Percentiles rank a stretch among this genome's conserved stretches.
Conservation (phyloP, 768 basidiomycete species). For the Jaapia argillacea region DNA sequence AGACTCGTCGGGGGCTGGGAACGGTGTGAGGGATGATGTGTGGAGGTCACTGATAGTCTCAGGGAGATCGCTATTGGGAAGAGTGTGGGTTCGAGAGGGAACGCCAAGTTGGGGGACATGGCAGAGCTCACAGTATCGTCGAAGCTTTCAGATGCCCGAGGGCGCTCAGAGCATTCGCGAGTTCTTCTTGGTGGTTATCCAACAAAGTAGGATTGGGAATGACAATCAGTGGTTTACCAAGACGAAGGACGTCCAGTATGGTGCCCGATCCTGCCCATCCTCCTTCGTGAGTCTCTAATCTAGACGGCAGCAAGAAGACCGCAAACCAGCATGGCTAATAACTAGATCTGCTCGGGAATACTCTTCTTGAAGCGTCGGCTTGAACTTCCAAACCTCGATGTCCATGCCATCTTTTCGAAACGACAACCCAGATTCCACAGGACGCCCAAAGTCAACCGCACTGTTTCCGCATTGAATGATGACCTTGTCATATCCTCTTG, state of each 20-base stretch:
- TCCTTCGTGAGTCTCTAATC: neutral
- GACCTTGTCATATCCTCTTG: slow-evolving; percentile 47
- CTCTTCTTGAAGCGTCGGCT: slow-evolving; percentile 56
- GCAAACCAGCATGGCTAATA: slow-evolving; percentile 85
- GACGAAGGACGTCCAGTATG: slow-evolving; percentile 78
- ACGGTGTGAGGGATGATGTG: slow-evolving; percentile 34
- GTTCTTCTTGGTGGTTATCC: slow-evolving; percentile 89
- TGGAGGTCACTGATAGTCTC: slow-evolving; percentile 42
- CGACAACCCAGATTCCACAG: slow-evolving; percentile 29
- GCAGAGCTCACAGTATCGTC: slow-evolving; percentile 42
- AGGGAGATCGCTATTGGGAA: slow-evolving; percentile 38
- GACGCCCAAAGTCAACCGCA: slow-evolving; percentile 4
- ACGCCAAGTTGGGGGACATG: neutral
- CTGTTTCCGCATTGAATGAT: slow-evolving; percentile 78
- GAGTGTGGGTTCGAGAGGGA: neutral
- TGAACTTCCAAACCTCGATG: slow-evolving; percentile 70
- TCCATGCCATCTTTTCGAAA: too few relatives aligned
- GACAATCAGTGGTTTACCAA: slow-evolving; percentile 69
- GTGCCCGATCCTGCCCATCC: slow-evolving; percentile 83
- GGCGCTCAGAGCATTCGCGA: slow-evolving; percentile 57
- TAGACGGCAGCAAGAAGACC: slow-evolving; percentile 2
- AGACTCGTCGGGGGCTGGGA: slow-evolving; percentile 60
- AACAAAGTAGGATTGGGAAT: slow-evolving; percentile 84
- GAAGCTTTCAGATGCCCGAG: slow-evolving; percentile 50
- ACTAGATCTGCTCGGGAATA: slow-evolving; percentile 65